Evolutionary conservation across 2,329 filamentous ascomycete genomes (phyloP), one percentile per base, ranked within the genome.

Genomic region (Pseudohalonectria lignicola): DNA sequence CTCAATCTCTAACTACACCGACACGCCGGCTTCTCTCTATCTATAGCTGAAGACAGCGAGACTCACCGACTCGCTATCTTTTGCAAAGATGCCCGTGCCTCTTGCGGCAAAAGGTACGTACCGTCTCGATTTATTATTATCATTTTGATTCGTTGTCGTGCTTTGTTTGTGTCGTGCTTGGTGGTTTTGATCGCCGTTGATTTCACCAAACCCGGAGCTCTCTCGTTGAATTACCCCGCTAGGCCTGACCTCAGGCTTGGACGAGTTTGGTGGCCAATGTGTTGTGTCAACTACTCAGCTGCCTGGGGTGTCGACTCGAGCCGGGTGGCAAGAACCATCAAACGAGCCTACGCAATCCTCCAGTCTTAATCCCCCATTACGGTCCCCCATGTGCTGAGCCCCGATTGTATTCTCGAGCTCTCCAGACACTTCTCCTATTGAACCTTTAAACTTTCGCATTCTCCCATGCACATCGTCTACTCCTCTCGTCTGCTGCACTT

Each of bases 71-170:
- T n/a, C n/a, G n/a, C n/a, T n/a, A n/a, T n/a, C n/a, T n/a, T n/a
- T n/a, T n/a, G n/a, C 41, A 39, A 51, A 44, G 28, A 62, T 62
- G 59, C 56, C 59, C 43, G 39, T 57, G 29, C 53, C 57, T 32
- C 35, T 62, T 42, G 51, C 50, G 36, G 58, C 56, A 45, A 60
- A 62, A 51, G 58, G 59, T 62, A 45, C 53, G 59, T 43, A 37
- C 17, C 20, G 34, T n/a, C n/a, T n/a, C n/a, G n/a, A n/a, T n/a
- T 32, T 36, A 38, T 33, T 39, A 32, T 20, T 31, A 25, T 19
- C 37, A 23, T 33, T 36, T 16, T 25, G 15, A 36, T 17, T 34
- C 23, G 34, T 25, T 36, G 37, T 21, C 31, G 28, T 25, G 29
- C 31, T 23, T 23, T 20, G 16, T 9, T 18, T 28, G 11, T 15